These are phyloP conservation scores for Lithohypha guttulata DNA, from an alignment of 2,329 filamentous ascomycete genomes.

Conservation along the genomic window DNA sequence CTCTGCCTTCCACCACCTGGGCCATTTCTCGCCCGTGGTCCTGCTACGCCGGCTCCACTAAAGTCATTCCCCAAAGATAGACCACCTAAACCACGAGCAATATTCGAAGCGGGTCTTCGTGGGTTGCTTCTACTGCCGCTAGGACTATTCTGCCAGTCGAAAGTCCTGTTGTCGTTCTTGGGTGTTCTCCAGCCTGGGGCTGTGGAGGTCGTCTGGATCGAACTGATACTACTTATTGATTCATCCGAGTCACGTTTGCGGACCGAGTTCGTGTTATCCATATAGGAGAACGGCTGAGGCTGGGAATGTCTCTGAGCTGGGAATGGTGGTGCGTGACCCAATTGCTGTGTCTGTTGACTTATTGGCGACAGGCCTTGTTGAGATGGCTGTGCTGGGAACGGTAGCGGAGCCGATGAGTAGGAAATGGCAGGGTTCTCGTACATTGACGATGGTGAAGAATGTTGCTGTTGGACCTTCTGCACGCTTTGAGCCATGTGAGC, in stretches of 20 bases:
- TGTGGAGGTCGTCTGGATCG: slow-evolving; percentile 13
- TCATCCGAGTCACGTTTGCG: slow-evolving; percentile 12
- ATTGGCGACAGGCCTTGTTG: too few relatives aligned
- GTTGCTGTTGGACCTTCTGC: slow-evolving; percentile 1
- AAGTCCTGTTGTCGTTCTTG: slow-evolving; percentile 7
- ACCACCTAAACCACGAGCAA: slow-evolving; percentile 12
- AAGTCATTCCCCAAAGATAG: slow-evolving; percentile 7
- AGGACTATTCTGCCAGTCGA: slow-evolving; percentile 9
- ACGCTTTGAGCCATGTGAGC: background rate
- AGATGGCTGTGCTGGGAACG: too few relatives aligned
- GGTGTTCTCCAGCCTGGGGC: slow-evolving; percentile 13
- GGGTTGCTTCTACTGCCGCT: background rate
- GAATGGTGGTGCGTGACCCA: too few relatives aligned
- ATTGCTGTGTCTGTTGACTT: too few relatives aligned
- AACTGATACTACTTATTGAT: slow-evolving; percentile 11
- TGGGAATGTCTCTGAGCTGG: background rate
- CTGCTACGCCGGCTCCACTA: slow-evolving; percentile 11
- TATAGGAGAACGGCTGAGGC: background rate
- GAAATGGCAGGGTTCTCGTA: background rate
- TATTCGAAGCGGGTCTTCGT: background rate
- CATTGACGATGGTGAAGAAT: background rate
- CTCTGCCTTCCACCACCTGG: background rate
- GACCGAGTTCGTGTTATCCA: slow-evolving; percentile 1
- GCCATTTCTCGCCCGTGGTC: slow-evolving; percentile 8
- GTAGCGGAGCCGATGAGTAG: too few relatives aligned